Percentiles rank a stretch among this genome's conserved stretches.
These are phyloP conservation scores for Hortiboletus flavorubellus DNA, from an alignment of 768 basidiomycete genomes.

Conservation along the genomic window DNA sequence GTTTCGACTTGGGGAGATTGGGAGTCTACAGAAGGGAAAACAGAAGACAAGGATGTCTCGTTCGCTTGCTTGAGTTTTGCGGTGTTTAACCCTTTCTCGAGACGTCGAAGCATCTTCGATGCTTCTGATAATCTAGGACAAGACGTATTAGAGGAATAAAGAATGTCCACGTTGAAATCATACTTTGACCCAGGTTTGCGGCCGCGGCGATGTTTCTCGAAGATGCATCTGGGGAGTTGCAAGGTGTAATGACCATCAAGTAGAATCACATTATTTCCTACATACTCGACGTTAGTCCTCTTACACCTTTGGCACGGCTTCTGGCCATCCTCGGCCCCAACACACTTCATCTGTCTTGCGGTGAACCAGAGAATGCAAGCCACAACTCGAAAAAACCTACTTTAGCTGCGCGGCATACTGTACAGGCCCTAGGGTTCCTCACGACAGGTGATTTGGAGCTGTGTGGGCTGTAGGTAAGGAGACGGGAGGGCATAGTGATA, in stretches of 20 bases:
- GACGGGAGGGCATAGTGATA: conserved; percentile 4
- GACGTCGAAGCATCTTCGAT: conserved; percentile 82
- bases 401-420: conserved; percentile 83
- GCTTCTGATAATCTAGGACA: conserved; percentile 72
- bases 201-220: conserved; percentile 87
- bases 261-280: conserved; percentile 13
- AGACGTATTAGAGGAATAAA: conserved; percentile 7
- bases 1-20: conserved; percentile 24
- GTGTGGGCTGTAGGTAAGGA: conserved; percentile 8
- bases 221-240: conserved; percentile 56
- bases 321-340: conserved; percentile 82
- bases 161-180: conserved; percentile 17
- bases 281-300: conserved; percentile 73
- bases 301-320: conserved; percentile 82
- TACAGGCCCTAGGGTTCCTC: conserved; percentile 65
- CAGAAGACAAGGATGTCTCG: conserved; percentile 32
- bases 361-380: conserved; percentile 16
- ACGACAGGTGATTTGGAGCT: conserved; percentile 44
- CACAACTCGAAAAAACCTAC: conserved; percentile 34
- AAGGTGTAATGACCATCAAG: conserved; percentile 13
- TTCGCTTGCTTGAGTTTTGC: conserved; percentile 66
- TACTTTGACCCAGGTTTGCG: conserved; percentile 91
- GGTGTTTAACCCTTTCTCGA: conserved; percentile 78
- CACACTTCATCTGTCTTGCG: conserved; percentile 76
- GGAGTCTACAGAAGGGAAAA: conserved; percentile 33